phyloP scores from a whole-genome alignment of 768 basidiomycete species.

The Gyrodon lividus region DNA sequence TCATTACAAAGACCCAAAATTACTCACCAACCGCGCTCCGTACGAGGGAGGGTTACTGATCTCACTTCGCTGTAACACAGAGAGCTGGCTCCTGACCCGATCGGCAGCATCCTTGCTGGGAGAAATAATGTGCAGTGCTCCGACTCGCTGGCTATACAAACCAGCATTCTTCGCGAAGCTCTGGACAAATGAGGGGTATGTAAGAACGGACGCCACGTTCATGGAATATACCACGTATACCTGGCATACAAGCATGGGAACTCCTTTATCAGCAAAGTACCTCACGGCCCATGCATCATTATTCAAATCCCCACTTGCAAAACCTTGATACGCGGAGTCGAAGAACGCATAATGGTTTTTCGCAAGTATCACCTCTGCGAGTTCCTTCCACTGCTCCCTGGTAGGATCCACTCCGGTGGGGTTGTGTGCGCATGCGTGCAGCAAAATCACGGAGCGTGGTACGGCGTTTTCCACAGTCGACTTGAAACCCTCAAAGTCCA shows the following conservation, averaged over 20 bases:
- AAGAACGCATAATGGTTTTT: conserved; percentile 89
- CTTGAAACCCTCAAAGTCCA: conserved; percentile 75
- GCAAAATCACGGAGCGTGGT: conserved; percentile 76
- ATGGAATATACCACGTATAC: conserved; percentile 34
- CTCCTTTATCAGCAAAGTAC: conserved; percentile 73
- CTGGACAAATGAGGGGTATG: conserved; percentile 37
- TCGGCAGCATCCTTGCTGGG: conserved; percentile 61
- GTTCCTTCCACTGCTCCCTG: conserved; percentile 75
- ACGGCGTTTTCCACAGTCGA: conserved; percentile 61
- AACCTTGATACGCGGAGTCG: conserved; percentile 97
- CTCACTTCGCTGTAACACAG: conserved; percentile 88
- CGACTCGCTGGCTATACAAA: conserved; percentile 91
- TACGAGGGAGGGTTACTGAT: conserved; percentile 94
- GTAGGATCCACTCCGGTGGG: conserved; percentile 97
- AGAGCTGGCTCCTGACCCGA: conserved; percentile 82
- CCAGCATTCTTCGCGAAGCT: conserved; percentile 98
- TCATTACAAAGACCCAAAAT: neutral
- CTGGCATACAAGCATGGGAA: conserved; percentile 87
- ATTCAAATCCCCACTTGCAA: conserved; percentile 90
- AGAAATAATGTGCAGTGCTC: conserved; percentile 86
- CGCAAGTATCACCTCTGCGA: conserved; percentile 68
- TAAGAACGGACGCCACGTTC: conserved; percentile 7
- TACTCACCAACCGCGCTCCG: conserved; percentile 81
- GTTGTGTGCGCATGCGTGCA: conserved; percentile 96
- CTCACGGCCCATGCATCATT: conserved; percentile 91